These are phyloP conservation scores for Avicennia marina DNA, from an alignment of 257 asterid species.

Conservation along the genomic window DNA sequence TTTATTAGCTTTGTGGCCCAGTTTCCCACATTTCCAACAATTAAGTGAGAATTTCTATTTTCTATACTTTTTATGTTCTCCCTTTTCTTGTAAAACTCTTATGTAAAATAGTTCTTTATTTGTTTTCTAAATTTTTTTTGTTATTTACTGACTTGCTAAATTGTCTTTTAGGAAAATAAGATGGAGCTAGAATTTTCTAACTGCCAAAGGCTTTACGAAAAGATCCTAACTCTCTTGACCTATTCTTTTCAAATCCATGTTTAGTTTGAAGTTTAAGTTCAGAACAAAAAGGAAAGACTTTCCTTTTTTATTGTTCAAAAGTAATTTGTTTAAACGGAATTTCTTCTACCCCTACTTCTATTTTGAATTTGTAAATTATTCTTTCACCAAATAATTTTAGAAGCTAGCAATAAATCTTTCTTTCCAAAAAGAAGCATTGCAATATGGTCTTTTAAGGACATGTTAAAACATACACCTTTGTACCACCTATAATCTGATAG, in stretches of 20 bases:
- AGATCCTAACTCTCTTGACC: background rate
- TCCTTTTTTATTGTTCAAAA: background rate
- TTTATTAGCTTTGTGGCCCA: background rate
- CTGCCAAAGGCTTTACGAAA: background rate
- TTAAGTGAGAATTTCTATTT: too few relatives aligned
- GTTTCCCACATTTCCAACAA: background rate
- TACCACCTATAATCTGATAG: background rate
- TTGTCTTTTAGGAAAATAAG: background rate
- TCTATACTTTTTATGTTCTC: too few relatives aligned
- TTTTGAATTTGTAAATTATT: too few relatives aligned
- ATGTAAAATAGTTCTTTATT: too few relatives aligned
- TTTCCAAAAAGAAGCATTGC: background rate
- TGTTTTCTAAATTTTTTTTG: too few relatives aligned
- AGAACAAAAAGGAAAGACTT: background rate
- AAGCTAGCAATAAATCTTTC: background rate
- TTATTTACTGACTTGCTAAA: too few relatives aligned
- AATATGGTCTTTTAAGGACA: background rate
- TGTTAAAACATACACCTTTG: background rate
- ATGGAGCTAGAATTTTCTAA: background rate
- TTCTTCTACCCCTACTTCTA: too few relatives aligned
- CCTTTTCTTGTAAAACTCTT: too few relatives aligned
- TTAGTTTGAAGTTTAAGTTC: background rate
- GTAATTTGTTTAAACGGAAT: background rate
- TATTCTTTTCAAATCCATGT: background rate
- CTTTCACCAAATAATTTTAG: background rate